phyloP scores from a whole-genome alignment of 192 early-diverging fungal species.

The Kappamyces sp. region DNA sequence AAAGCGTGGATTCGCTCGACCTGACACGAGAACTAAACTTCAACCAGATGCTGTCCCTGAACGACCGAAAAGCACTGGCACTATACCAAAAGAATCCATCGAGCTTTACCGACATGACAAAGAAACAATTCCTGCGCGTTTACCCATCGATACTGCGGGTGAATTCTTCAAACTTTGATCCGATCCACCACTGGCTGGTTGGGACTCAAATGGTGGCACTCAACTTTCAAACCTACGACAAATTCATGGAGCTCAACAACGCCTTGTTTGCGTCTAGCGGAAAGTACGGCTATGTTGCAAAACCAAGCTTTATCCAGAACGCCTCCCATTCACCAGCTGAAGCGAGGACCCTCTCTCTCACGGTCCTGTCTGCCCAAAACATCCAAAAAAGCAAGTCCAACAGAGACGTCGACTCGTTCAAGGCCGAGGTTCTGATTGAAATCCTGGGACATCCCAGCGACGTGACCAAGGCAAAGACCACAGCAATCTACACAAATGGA shows the following conservation, averaged over 20 bases:
- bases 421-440: conserved; percentile 63
- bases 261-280: conserved; percentile 76
- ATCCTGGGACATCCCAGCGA: conserved; percentile 32
- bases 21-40: conserved; percentile 28
- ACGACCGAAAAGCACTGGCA: conserved; percentile 56
- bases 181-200: conserved; percentile 69
- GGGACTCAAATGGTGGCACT: conserved; percentile 85
- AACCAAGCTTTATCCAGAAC: conserved; percentile 38
- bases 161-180: conserved; percentile 78
- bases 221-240: conserved; percentile 79
- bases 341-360: conserved; percentile 12
- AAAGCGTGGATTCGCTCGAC: conserved; percentile 1
- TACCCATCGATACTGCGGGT: conserved; percentile 78
- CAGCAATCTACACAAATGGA: conserved; percentile 33
- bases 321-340: not conserved
- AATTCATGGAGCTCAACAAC: conserved; percentile 72
- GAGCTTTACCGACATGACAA: conserved; percentile 54
- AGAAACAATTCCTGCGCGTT: conserved; percentile 61
- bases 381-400: conserved; percentile 58
- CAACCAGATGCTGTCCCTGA: conserved; percentile 68
- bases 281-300: conserved; percentile 75
- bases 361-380: conserved; percentile 66
- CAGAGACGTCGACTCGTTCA: conserved; percentile 31
- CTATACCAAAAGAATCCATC: conserved; percentile 43
- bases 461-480: conserved; percentile 43